These are phyloP conservation scores for Termitomyces sp. DNA, from an alignment of 768 basidiomycete species.

Conservation along the genomic window DNA sequence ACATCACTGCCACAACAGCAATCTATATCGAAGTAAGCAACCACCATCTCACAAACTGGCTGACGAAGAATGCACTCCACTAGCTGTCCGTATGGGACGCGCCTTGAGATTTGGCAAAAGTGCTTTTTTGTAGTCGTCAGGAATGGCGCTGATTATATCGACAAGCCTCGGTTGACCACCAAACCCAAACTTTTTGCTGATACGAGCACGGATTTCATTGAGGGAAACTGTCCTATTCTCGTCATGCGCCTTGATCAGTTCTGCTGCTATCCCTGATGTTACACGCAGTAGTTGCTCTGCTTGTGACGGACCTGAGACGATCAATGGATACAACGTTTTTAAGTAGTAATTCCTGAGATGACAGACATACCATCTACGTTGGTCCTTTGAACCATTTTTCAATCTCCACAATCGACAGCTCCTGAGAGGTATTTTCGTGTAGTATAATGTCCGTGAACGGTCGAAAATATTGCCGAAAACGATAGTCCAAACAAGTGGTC, in stretches of 20 bases:
- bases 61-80: slow-evolving; percentile 61
- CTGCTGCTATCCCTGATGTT: slow-evolving; percentile 91
- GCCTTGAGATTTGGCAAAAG: slow-evolving; percentile 86
- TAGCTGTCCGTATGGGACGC: slow-evolving; percentile 92
- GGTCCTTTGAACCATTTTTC: slow-evolving; percentile 11
- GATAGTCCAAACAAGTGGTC: not conserved
- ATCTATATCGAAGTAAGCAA: slow-evolving; percentile 47
- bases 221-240: slow-evolving; percentile 73
- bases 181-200: slow-evolving; percentile 87
- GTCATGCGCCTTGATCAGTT: slow-evolving; percentile 86
- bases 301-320: slow-evolving; percentile 64
- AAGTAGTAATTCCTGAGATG: not conserved
- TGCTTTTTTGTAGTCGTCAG: slow-evolving; percentile 93
- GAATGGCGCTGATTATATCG: slow-evolving; percentile 97
- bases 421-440: not conserved
- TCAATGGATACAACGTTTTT: not conserved
- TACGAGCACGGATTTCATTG: slow-evolving; percentile 78
- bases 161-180: slow-evolving; percentile 89
- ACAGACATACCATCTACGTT: slow-evolving; percentile 9
- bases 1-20: slow-evolving; percentile 99
- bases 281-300: slow-evolving; percentile 87
- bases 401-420: not conserved
- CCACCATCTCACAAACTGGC: not conserved
- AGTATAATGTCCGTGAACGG: not conserved
- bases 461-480: not conserved